A percentile compares a stretch with the other conserved stretches of the same genome.
Conservation (phyloP, 1,139 yeast genomes). For the Kodamaea sp. region DNA sequence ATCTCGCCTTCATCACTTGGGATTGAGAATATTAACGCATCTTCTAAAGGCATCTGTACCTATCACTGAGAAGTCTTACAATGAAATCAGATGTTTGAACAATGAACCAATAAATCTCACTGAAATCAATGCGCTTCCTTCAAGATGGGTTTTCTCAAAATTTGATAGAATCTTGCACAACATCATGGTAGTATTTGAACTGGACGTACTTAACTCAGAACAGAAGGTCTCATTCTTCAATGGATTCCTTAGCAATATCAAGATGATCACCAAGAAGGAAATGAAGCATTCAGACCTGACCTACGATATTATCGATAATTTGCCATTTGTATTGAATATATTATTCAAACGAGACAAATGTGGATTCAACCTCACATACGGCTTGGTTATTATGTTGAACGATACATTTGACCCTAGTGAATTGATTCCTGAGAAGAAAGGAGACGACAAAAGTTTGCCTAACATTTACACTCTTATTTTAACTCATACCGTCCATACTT, state of each 20-base stretch:
- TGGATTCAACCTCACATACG: slow-evolving; percentile 21
- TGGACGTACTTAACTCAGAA: slow-evolving; percentile 24
- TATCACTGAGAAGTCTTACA: slow-evolving; percentile 24
- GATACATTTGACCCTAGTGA: slow-evolving; percentile 33
- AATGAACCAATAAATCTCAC: slow-evolving; percentile 30
- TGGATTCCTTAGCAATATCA: slow-evolving; percentile 28
- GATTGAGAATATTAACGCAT: slow-evolving; percentile 24
- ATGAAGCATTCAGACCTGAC: slow-evolving; percentile 29
- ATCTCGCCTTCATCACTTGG: slow-evolving; percentile 28
- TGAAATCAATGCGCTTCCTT: slow-evolving; percentile 34
- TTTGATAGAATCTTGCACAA: slow-evolving; percentile 34
- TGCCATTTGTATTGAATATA: slow-evolving; percentile 27
- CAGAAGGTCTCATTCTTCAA: slow-evolving; percentile 29
- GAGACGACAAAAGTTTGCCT: background rate
- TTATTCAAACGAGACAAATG: slow-evolving; percentile 21
- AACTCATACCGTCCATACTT: slow-evolving; percentile 11
- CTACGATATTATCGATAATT: slow-evolving; percentile 32
- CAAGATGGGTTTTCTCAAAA: slow-evolving; percentile 36
- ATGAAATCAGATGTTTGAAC: slow-evolving; percentile 34
- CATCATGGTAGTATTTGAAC: slow-evolving; percentile 25
- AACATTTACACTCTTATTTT: slow-evolving; percentile 11
- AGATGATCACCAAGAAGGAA: slow-evolving; percentile 31
- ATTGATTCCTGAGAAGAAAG: slow-evolving; percentile 4
- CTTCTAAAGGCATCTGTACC: slow-evolving; percentile 24
- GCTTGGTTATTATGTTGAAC: slow-evolving; percentile 24